These are phyloP conservation scores for Phytophthora sojae DNA, from an alignment of 352 stramenopile genomes.

Conservation along the genomic window DNA sequence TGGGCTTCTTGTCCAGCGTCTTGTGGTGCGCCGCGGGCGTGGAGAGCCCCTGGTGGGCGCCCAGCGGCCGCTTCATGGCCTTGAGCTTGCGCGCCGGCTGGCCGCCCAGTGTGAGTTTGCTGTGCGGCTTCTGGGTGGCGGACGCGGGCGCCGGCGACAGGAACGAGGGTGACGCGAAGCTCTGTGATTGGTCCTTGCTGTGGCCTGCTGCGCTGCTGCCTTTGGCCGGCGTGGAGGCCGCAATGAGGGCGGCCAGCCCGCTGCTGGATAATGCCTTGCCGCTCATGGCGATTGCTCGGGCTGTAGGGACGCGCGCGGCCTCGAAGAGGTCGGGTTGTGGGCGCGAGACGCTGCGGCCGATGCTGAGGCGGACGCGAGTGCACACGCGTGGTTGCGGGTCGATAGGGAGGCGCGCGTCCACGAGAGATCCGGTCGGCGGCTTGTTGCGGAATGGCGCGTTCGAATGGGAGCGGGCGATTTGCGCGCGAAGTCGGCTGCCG, in stretches of 20 bases:
- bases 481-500: neutral
- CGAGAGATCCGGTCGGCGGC: too few species aligned
- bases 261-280: neutral
- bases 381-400: neutral
- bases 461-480: neutral
- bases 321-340: neutral
- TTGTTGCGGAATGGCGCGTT: constrained; percentile 17
- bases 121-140: constrained; percentile 34
- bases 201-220: too few species aligned
- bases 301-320: constrained; percentile 5
- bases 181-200: neutral
- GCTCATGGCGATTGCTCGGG: constrained; percentile 26
- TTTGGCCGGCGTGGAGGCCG: too few species aligned
- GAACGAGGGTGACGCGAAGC: constrained; percentile 48
- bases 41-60: constrained; percentile 22
- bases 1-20: constrained; percentile 16
- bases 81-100: constrained; percentile 47
- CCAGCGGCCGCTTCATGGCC: constrained; percentile 45
- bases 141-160: constrained; percentile 44
- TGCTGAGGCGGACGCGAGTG: neutral
- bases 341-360: neutral
- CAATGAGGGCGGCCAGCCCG: too few species aligned
- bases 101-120: constrained; percentile 50
- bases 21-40: constrained; percentile 15
- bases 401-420: too few species aligned